These are phyloP conservation scores for Thamnidium elegans DNA, from an alignment of 192 early-diverging fungal genomes.

Conservation along the genomic window DNA sequence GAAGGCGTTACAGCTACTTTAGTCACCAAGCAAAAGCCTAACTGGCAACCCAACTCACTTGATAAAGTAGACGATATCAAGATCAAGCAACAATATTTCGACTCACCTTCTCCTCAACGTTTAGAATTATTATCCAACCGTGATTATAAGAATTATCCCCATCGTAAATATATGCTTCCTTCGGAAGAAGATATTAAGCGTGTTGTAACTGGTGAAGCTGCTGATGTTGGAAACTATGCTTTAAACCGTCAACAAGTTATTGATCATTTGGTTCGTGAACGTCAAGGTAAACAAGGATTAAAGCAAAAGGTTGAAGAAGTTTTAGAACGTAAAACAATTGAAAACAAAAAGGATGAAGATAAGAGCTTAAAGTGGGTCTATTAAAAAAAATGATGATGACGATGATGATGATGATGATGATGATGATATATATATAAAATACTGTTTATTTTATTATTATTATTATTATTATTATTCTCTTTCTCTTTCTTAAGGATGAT, in stretches of 20 bases:
- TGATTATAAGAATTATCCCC: conserved; percentile 55
- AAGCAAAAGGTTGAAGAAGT: conserved; percentile 63
- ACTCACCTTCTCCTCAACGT: conserved; percentile 23
- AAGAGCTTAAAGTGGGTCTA: conserved; percentile 37
- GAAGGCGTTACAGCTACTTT: conserved; percentile 86
- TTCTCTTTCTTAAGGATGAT: conserved; percentile 11
- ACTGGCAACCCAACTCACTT: conserved; percentile 72
- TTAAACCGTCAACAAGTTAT: conserved; percentile 56
- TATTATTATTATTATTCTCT: too few relatives aligned
- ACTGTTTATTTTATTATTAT: not conserved
- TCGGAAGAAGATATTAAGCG: conserved; percentile 61
- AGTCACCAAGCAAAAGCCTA: conserved; percentile 63
- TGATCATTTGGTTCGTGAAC: conserved; percentile 58
- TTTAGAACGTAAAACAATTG: conserved; percentile 48
- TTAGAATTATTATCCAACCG: conserved; percentile 40
- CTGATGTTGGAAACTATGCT: conserved; percentile 58
- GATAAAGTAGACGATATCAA: conserved; percentile 46
- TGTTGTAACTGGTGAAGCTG: conserved; percentile 62
- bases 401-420: too few relatives aligned
- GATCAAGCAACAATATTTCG: conserved; percentile 59
- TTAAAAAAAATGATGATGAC: conserved; percentile 16
- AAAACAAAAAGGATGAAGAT: conserved; percentile 19
- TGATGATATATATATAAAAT: not conserved
- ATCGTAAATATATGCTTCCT: conserved; percentile 59
- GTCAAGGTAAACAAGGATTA: conserved; percentile 65